Percentiles rank a stretch among this genome's conserved stretches.
These are phyloP conservation scores for Phytophthora tubulina DNA, from an alignment of 352 stramenopile genomes.

Conservation along the genomic window DNA sequence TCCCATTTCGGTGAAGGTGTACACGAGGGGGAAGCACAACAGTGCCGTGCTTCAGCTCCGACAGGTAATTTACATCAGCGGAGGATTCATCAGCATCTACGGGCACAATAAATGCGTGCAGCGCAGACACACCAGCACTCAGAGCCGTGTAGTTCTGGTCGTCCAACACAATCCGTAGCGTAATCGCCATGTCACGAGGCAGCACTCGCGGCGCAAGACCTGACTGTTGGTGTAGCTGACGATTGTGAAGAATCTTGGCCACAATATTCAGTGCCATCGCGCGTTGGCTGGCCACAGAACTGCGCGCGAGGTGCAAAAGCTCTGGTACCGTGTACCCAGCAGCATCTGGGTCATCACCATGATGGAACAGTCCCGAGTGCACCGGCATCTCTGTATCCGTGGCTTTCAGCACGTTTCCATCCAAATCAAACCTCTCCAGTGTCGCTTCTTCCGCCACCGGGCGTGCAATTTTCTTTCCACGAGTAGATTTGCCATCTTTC, in stretches of 20 bases:
- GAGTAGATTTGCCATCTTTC: conserved; percentile 21
- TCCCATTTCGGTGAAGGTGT: conserved; percentile 52
- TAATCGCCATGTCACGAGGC: conserved; percentile 56
- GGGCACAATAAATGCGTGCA: conserved; percentile 69
- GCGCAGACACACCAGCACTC: conserved; percentile 49
- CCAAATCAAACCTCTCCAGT: conserved; percentile 77
- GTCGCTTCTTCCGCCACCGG: conserved; percentile 40
- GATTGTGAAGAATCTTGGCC: conserved; percentile 67
- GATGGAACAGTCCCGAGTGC: conserved; percentile 83
- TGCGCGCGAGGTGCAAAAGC: conserved; percentile 76
- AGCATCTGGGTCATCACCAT: conserved; percentile 76
- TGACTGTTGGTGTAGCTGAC: conserved; percentile 34
- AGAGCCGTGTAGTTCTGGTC: conserved; percentile 76
- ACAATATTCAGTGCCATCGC: conserved; percentile 72
- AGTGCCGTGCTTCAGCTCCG: conserved; percentile 44
- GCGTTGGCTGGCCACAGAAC: conserved; percentile 76
- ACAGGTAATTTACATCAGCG: conserved; percentile 6
- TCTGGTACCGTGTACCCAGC: conserved; percentile 82
- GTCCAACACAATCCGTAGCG: conserved; percentile 64
- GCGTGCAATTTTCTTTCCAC: conserved; percentile 18
- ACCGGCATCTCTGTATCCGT: conserved; percentile 37
- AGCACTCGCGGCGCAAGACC: conserved; percentile 44
- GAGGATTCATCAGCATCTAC: conserved; percentile 9
- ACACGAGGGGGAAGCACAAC: conserved; percentile 43
- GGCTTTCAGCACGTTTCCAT: conserved; percentile 48